Conservation (phyloP, 139 green algal genomes). For the Coelastrella sp. region DNA sequence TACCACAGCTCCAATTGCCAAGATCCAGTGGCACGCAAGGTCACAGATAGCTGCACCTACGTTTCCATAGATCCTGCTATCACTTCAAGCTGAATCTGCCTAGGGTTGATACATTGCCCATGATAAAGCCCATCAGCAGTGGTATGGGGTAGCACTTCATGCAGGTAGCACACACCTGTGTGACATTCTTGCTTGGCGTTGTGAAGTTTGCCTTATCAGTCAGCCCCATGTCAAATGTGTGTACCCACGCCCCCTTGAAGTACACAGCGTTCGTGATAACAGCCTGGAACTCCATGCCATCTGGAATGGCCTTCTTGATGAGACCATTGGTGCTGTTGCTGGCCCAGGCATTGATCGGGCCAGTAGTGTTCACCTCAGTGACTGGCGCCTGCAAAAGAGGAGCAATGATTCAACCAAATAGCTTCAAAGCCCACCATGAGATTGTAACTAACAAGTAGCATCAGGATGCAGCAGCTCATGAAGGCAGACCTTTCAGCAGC, state of each 20-base stretch:
- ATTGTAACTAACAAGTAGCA: background rate
- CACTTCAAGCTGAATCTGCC: too few relatives aligned
- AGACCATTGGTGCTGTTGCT: background rate
- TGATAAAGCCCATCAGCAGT: too few relatives aligned
- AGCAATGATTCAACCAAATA: background rate
- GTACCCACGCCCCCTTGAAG: constrained; percentile 8
- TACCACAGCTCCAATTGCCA: too few relatives aligned
- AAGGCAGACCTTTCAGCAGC: background rate
- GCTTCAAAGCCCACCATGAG: background rate
- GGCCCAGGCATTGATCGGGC: background rate
- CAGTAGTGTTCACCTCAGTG: background rate
- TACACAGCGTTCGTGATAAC: constrained; percentile 17
- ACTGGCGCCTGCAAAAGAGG: background rate
- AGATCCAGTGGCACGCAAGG: too few relatives aligned
- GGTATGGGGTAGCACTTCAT: too few relatives aligned
- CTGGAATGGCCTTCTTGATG: background rate
- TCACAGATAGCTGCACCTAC: too few relatives aligned
- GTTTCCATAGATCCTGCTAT: too few relatives aligned
- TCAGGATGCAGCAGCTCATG: background rate
- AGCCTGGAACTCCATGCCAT: background rate
- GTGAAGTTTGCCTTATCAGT: background rate
- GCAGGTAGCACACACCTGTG: background rate
- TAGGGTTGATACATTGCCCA: too few relatives aligned
- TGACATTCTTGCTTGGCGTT: background rate
- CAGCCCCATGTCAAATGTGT: background rate